Conservation (phyloP, 176 grass and related monocot genomes). For the Microstegium vimineum region DNA sequence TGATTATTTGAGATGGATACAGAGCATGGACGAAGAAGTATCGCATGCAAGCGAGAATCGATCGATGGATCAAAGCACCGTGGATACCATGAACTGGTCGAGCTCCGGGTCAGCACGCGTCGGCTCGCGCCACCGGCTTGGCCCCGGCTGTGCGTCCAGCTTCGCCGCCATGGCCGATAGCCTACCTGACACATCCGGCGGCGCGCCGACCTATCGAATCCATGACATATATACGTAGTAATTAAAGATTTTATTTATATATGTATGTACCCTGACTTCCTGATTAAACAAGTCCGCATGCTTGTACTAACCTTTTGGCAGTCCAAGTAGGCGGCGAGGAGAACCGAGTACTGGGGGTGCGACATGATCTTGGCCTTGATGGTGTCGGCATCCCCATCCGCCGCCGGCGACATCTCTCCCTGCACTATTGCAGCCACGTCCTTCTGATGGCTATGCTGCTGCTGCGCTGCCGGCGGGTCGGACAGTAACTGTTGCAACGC, state of each 20-base stretch:
- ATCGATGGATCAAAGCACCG: background rate
- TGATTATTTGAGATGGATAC: background rate
- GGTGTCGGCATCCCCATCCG: constrained; percentile 38
- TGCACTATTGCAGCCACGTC: background rate
- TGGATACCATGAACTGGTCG: constrained; percentile 81
- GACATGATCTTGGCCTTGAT: constrained; percentile 89
- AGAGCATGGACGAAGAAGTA: background rate
- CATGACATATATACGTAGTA: background rate
- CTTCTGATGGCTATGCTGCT: constrained; percentile 3
- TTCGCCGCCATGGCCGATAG: constrained; percentile 51
- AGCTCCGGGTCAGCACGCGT: constrained; percentile 66
- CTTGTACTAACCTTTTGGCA: constrained; percentile 78
- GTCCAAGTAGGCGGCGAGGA: constrained; percentile 62
- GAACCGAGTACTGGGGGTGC: constrained; percentile 71
- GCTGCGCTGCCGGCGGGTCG: constrained; percentile 16
- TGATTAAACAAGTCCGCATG: constrained; percentile 4
- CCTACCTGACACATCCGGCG: constrained; percentile 52
- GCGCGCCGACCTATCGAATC: constrained; percentile 48
- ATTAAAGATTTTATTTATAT: background rate
- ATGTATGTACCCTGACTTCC: background rate
- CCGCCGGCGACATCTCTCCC: constrained; percentile 37
- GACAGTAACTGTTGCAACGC: constrained; percentile 39
- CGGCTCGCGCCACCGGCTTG: constrained; percentile 19
- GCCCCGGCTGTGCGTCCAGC: constrained; percentile 12
- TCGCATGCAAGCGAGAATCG: background rate